Base-by-base conservation (phyloP, 2,329 filamentous ascomycete species). In the Colletotrichum sublineola region DNA sequence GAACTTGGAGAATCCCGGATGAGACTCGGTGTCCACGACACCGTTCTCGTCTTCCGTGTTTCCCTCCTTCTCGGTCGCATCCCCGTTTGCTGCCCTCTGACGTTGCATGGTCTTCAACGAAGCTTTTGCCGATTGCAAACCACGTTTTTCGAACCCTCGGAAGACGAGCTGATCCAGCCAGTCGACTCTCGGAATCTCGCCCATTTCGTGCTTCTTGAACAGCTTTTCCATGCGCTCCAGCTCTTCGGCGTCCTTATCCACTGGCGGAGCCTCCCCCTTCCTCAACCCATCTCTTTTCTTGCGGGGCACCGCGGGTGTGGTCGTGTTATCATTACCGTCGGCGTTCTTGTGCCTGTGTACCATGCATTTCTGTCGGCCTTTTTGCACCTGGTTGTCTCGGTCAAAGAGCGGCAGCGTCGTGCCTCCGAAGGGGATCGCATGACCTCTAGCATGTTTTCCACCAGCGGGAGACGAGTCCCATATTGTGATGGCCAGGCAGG, bases 131-230 rank as follows among this genome's bases (percentile, higher is more conserved):
- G 90, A 89, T 77, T 91, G 87, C 3, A 90, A 80, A 31, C 92
- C 90, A 70, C 91, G 87, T 82, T 93, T 96, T 83, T 97, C 96
- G 72, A 97, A 92, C 63, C 93, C 93, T 52, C 96, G 91, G 80
- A 97, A 99, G 3, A 98, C 95, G 77, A 98, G 88, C 78, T 96
- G 94, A 80, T 99, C 96, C 55, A 99, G 88, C 97, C 96, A 99
- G 77, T 97, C 94, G 60, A 97, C 93, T 20, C 95, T 90, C 0
- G 94, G 91, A 36, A 99, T 96, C 80, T 99, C 96, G 24, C 95
- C 95, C 93, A 98, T 97, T 80, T 99, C 97, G 79, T 98, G 96
- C 82, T 97, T 97, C 83, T 99, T 99, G 80, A 99, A 93, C 31
- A 98, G 82, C 66, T 91, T 92, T 79, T 98, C 95, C 76, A 99